A percentile compares a stretch with the other conserved stretches of the same genome.
These are phyloP conservation scores for Setaria viridis DNA, from an alignment of 202 grass and related monocot species.

Conservation along the genomic window DNA sequence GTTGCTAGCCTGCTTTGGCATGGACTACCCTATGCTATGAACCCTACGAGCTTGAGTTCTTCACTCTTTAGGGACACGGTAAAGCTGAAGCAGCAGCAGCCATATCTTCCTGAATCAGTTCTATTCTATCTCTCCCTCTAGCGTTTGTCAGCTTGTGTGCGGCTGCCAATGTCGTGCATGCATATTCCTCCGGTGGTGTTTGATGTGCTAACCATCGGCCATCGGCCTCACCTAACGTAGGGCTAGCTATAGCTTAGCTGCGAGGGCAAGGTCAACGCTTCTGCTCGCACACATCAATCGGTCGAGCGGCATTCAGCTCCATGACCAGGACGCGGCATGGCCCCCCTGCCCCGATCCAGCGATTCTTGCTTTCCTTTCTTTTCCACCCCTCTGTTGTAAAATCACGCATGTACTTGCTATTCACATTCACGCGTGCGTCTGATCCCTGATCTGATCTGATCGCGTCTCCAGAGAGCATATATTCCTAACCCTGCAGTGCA, in stretches of 20 bases:
- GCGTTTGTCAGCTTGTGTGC: conserved; percentile 34
- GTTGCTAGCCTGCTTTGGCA: conserved; percentile 9
- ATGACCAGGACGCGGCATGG: neutral
- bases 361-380: conserved; percentile 1
- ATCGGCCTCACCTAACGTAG: conserved; percentile 42
- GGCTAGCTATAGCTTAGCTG: neutral
- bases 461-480: neutral
- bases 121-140: neutral
- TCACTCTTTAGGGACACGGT: neutral
- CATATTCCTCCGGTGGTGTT: conserved; percentile 13
- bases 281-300: conserved; percentile 43
- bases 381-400: conserved; percentile 14
- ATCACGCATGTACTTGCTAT: conserved; percentile 20
- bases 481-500: conserved; percentile 28
- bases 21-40: neutral
- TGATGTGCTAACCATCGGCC: conserved; percentile 43
- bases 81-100: neutral
- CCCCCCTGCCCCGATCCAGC: neutral
- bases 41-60: neutral
- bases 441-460: neutral
- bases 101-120: neutral
- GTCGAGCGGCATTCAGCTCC: neutral
- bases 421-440: conserved; percentile 10
- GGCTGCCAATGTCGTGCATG: neutral
- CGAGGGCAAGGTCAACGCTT: conserved; percentile 53